These are phyloP conservation scores for Leccinum fibrillosum DNA, from an alignment of 768 basidiomycete species.

Conservation along the genomic window DNA sequence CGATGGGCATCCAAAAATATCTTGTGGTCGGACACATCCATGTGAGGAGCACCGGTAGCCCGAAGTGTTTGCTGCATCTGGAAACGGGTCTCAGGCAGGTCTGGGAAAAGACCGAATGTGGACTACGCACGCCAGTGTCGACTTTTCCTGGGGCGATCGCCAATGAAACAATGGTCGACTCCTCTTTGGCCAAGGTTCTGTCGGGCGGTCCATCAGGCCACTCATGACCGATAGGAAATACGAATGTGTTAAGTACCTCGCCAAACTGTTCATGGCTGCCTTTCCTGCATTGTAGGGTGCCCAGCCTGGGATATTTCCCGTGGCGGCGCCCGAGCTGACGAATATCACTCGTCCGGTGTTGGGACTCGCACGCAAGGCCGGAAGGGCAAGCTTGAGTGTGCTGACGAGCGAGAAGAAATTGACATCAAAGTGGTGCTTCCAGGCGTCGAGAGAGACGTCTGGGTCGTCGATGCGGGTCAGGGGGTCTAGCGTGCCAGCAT, in stretches of 20 bases:
- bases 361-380: conserved; percentile 60
- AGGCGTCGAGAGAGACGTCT: conserved; percentile 48
- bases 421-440: conserved; percentile 76
- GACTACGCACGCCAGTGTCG: conserved; percentile 63
- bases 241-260: conserved; percentile 55
- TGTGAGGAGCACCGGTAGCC: conserved; percentile 44
- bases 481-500: conserved; percentile 79
- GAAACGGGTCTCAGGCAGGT: not conserved
- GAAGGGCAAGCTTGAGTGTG: conserved; percentile 63
- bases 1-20: conserved; percentile 55
- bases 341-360: conserved; percentile 69
- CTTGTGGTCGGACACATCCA: conserved; percentile 54
- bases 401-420: conserved; percentile 86
- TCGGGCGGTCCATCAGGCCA: conserved; percentile 2
- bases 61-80: conserved; percentile 74
- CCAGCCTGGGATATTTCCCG: conserved; percentile 66
- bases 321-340: conserved; percentile 83
- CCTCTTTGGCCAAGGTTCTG: conserved; percentile 84
- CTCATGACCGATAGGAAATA: conserved; percentile 8
- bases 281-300: conserved; percentile 81
- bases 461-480: conserved; percentile 55
- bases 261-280: conserved; percentile 86
- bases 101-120: not conserved
- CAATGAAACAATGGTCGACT: conserved; percentile 68
- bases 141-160: conserved; percentile 88